Evolutionary conservation across 306 rosid species (phyloP), one percentile per base, ranked within the genome.

Genomic region (Dalbergia oliveri): DNA sequence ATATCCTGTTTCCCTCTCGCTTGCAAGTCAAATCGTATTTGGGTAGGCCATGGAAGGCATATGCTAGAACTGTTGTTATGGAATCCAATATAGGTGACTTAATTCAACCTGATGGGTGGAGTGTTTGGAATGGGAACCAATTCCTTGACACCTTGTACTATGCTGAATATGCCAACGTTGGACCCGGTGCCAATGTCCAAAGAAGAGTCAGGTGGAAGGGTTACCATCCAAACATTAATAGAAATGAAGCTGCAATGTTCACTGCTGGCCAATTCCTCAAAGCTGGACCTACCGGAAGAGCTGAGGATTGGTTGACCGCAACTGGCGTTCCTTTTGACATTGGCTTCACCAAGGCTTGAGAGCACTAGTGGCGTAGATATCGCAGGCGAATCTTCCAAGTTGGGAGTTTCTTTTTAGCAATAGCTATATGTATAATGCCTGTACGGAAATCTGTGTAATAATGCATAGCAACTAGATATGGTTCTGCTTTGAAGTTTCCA

Each of bases 1-100:
- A 0, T 16, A 86, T 18, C 0, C 80, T 91, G 0, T 43, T 18
- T 72, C 87, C 92, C 0, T 58, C 13, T 0, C 83, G 91, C 73
- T 77, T 85, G 8, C 47, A n/a, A 11, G 10, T 85, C 23, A 78
- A 77, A 9, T 81, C 90, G 0, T 93, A 81, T 84, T 26, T 93
- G 72, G 98, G 97, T 0, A 81, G 98, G 53, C 97, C 97, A 8
- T 94, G 98, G 98, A 91, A 90, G 77, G 19, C 44, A 2, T 91
- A 31, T 56, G 51, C 98, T 0, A 90, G 53, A 71, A 88, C 92
- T 0, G 88, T 90, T 6, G 19, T 94, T 5, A 91, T 94, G 88
- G 97, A 91, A 77, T 72, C 87, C 0, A 88, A 79, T 1, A 2
- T 93, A 3, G 92, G 74, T 0, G 98, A 91, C 72, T 50, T 88